A percentile compares a stretch with the other conserved stretches of the same genome.
phyloP scores from a whole-genome alignment of 352 stramenopile genomes.

The Hyaloperonospora brassicae region DNA sequence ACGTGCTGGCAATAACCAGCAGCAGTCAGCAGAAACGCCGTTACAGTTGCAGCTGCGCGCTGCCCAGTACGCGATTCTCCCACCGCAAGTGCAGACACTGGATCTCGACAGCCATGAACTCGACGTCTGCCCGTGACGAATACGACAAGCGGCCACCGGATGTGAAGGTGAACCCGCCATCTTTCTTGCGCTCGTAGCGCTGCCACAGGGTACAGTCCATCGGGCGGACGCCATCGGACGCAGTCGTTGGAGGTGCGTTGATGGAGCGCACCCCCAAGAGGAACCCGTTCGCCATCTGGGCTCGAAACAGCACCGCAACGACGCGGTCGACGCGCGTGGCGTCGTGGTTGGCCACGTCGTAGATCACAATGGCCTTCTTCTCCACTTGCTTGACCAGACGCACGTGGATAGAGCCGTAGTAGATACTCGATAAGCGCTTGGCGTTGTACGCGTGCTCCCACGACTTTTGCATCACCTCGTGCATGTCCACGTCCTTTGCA shows the following conservation, averaged over 20 bases:
- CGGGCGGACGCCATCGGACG: slow-evolving; percentile 9
- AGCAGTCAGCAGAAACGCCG: no score
- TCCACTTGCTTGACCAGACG: slow-evolving; percentile 27
- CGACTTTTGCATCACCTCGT: slow-evolving; percentile 25
- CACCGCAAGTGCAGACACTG: slow-evolving; percentile 33
- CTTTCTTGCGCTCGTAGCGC: slow-evolving; percentile 21
- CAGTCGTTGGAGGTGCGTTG: slow-evolving; percentile 1
- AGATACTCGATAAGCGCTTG: slow-evolving; percentile 26
- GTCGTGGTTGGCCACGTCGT: slow-evolving; percentile 30
- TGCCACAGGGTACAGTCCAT: slow-evolving; percentile 33
- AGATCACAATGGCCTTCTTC: slow-evolving; percentile 26
- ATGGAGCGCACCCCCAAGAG: slow-evolving; percentile 28
- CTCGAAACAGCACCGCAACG: slow-evolving; percentile 26
- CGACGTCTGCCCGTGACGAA: slow-evolving; percentile 21
- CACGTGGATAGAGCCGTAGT: slow-evolving; percentile 27
- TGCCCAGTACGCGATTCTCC: slow-evolving; percentile 22
- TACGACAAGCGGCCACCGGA: slow-evolving; percentile 25
- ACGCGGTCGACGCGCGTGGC: slow-evolving; percentile 26
- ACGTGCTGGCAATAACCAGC: no score
- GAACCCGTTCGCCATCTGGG: slow-evolving; percentile 21
- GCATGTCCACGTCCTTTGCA: slow-evolving; percentile 23
- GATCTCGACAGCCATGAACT: slow-evolving; percentile 33
- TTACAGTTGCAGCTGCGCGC: no score
- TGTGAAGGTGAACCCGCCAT: slow-evolving; percentile 21
- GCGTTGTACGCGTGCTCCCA: slow-evolving; percentile 23